Base-by-base conservation (phyloP, 2,329 filamentous ascomycete species). In the Alternaria atra region DNA sequence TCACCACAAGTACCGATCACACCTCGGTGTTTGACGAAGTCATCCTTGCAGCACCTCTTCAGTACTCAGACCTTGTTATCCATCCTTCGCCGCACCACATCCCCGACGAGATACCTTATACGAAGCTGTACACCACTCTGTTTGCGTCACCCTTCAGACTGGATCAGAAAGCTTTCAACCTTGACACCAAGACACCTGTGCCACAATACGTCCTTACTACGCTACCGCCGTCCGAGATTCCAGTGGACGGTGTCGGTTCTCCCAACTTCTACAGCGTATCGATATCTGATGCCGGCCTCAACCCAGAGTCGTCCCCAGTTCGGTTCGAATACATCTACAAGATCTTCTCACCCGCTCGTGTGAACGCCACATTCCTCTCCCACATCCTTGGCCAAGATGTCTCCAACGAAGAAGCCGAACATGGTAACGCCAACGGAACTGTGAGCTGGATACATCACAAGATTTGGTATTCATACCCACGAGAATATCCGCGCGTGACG, bases 241-340 rank as follows among this genome's bases (percentile, higher is more conserved):
- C 82, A 51, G 64, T 72, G 53, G 74, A 80, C 47, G 84, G 53
- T 20, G 75, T 86, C 9, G 93, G 93, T 0, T 88, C 85, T 29
- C 85, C 91, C 0, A 89, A 89, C 0, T 97, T 98, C 84, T 97
- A 91, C 84, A 94, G 91, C 65, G 88, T 97, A 70, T 95, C 90
- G 68, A 90, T 90, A 1, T 84, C 97, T 27, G 85, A 86, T 13
- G 84, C 83, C 1, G 84, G 89, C 12, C 80, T 83, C 10, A 92
- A 93, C 73, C 87, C 89, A 0, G 61, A 60, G 6, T 64, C 67
- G 34, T 51, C 70, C 34, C 52, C 72, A 6, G 52, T 73, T 15
- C 70, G 76, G 5, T 61, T 68, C 4, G 86, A 89, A 66, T 87
- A 85, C 66, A 79, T 90, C 13, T 91, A 90, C 80, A 91, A 91